A percentile compares a stretch with the other conserved stretches of the same genome.
Conservation (phyloP, 345 rosid species). For the Eucalyptus cladocalyx region DNA sequence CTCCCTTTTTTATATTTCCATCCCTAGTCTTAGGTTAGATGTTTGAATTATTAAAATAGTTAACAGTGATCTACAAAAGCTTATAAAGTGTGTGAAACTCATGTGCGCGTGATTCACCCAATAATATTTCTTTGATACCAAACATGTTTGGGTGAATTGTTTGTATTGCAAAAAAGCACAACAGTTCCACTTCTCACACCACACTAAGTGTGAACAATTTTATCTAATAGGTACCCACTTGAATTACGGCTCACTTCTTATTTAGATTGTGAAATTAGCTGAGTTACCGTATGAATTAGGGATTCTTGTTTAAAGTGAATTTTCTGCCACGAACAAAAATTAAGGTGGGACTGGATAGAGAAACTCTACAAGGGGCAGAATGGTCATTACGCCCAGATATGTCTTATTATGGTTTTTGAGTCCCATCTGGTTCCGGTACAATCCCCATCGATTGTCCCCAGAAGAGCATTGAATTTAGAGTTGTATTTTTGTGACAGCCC, state of each 20-base stretch:
- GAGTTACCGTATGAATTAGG: not conserved
- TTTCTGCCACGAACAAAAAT: not conserved
- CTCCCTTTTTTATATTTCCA: not conserved
- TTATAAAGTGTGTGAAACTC: not conserved
- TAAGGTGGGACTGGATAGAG: not conserved
- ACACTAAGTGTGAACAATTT: not conserved
- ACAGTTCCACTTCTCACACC: not conserved
- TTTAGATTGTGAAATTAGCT: not conserved
- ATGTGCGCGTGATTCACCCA: not conserved
- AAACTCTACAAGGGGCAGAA: not conserved
- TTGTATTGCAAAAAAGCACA: not conserved
- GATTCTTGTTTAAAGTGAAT: not conserved
- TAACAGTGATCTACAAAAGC: too few relatives aligned
- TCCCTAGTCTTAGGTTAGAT: too few relatives aligned
- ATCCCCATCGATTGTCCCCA: not conserved
- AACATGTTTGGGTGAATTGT: not conserved
- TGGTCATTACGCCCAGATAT: not conserved
- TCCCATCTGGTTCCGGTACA: not conserved
- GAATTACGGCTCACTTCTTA: not conserved
- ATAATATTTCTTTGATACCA: too few relatives aligned
- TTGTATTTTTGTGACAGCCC: not conserved
- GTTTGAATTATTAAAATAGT: too few relatives aligned
- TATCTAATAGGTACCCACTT: not conserved
- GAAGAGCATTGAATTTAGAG: not conserved
- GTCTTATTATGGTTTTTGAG: not conserved